These are phyloP conservation scores for Fusarium sp. DNA, from an alignment of 2,329 filamentous ascomycete genomes.

Conservation along the genomic window DNA sequence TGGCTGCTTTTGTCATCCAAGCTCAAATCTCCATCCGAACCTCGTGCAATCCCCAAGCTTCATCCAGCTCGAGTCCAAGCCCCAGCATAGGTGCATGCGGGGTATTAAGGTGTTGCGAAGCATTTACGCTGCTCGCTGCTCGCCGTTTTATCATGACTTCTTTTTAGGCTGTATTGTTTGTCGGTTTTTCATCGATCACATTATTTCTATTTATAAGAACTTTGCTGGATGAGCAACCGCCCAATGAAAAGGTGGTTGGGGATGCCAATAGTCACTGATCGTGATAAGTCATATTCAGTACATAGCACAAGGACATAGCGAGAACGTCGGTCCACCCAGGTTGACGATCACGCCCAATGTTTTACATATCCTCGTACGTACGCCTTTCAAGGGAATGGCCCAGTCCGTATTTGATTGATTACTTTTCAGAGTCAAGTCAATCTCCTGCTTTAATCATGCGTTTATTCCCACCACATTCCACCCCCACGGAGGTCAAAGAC, in stretches of 20 bases:
- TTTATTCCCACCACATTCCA: conserved; percentile 44
- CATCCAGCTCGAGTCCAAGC: conserved; percentile 38
- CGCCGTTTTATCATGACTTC: conserved; percentile 24
- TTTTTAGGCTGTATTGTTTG: conserved; percentile 23
- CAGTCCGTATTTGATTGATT: conserved; percentile 27
- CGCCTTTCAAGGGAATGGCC: conserved; percentile 17
- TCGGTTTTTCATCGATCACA: conserved; percentile 4
- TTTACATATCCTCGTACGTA: conserved; percentile 28
- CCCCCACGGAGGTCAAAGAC: conserved; percentile 50
- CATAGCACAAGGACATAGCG: not conserved
- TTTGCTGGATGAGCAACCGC: not conserved
- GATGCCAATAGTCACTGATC: not conserved
- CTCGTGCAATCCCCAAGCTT: conserved; percentile 32
- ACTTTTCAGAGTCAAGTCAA: conserved; percentile 25
- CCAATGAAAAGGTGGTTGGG: conserved; percentile 12
- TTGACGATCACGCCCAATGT: conserved; percentile 29
- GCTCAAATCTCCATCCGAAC: conserved; percentile 38
- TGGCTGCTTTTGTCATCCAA: conserved; percentile 28
- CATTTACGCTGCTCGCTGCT: conserved; percentile 36
- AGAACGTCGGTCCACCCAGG: conserved; percentile 12
- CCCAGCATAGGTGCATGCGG: conserved; percentile 41
- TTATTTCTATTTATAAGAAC: not conserved
- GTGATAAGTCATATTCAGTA: conserved; percentile 9
- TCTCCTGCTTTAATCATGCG: conserved; percentile 29
- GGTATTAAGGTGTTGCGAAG: conserved; percentile 32